Base-by-base conservation (phyloP, 2,329 filamentous ascomycete species). In the Claviceps pazoutovae region DNA sequence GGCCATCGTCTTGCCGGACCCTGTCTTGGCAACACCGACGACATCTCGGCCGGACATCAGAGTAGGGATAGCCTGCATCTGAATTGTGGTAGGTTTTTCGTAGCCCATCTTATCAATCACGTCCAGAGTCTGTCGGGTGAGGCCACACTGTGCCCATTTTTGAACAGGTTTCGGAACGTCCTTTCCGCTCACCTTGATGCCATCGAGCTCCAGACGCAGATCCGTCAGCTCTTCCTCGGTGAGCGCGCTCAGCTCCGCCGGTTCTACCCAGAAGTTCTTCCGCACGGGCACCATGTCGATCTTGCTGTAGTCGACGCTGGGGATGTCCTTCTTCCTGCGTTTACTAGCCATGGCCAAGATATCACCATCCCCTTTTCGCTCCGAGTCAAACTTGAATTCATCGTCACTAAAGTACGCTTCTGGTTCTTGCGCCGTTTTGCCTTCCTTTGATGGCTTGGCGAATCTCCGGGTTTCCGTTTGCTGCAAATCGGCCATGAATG, bases 21-120 rank as follows among this genome's bases (percentile, higher is more conserved):
- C 93, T 26, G 93, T 98, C 72, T 97, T 97, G 17, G 93, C 93
- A 50, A 98, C 89, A 58, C 90, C 93, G 56, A 98, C 88, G 39
- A 96, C 86, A 71, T 98, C 93, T 58, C 89, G 82, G 9, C 93
- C 93, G 30, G 90, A 95, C 87, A 97, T 96, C 61, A 96, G 87
- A 9, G 89, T 84, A 2, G 93, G 93, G 54, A 97, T 82, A 2
- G 93, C 93, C 67, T 98, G 93, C 67, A 90, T 84, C 67, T 98
- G 93, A 60, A 98, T 97, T 0, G 91, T 80, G 0, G 93, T 97
- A 0, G 93, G 90, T 62, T 83, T 86, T 52, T 94, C 86, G 64
- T 89, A 98, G 6, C 86, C 86, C 39, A 96, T 71, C 50, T 78
- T 79, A 41, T 83, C 80, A 56, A 98, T 83, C 39, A 95, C 85